Percentiles rank a stretch among this genome's conserved stretches.
These are phyloP conservation scores for Starmerella vitae DNA, from an alignment of 805 yeast species.

Conservation along the genomic window DNA sequence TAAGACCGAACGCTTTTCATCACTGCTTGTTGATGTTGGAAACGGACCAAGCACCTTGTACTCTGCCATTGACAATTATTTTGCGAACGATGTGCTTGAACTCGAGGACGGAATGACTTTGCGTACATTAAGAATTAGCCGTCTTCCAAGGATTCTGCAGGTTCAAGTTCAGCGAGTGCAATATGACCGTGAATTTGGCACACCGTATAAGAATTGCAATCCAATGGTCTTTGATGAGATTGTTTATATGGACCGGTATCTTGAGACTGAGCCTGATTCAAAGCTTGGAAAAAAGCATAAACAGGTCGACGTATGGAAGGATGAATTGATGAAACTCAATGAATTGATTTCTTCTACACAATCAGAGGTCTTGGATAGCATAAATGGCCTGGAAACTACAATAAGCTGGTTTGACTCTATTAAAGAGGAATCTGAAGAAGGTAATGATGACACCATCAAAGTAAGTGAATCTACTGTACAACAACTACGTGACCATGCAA, in stretches of 20 bases:
- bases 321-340: constrained; percentile 11
- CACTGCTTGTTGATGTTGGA: constrained; percentile 71
- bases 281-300: constrained; percentile 40
- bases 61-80: constrained; percentile 78
- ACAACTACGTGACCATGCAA: constrained; percentile 35
- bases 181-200: constrained; percentile 57
- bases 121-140: constrained; percentile 55
- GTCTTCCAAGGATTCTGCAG: constrained; percentile 71
- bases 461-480: constrained; percentile 33
- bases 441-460: not conserved
- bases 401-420: constrained; percentile 18
- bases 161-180: constrained; percentile 90
- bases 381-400: constrained; percentile 43
- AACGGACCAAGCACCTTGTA: constrained; percentile 81
- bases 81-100: constrained; percentile 54
- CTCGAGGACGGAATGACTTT: constrained; percentile 59
- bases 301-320: constrained; percentile 50
- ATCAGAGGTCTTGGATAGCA: not conserved
- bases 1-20: constrained; percentile 62
- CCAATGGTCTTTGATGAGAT: constrained; percentile 69
- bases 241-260: constrained; percentile 75
- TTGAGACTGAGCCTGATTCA: constrained; percentile 41
- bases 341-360: not conserved
- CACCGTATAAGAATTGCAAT: constrained; percentile 70
- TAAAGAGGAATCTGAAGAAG: not conserved